A percentile compares a stretch with the other conserved stretches of the same genome.
Evolutionary conservation across 2,329 filamentous ascomycete genomes (phyloP).

Genomic region (Penicillium sp.): DNA sequence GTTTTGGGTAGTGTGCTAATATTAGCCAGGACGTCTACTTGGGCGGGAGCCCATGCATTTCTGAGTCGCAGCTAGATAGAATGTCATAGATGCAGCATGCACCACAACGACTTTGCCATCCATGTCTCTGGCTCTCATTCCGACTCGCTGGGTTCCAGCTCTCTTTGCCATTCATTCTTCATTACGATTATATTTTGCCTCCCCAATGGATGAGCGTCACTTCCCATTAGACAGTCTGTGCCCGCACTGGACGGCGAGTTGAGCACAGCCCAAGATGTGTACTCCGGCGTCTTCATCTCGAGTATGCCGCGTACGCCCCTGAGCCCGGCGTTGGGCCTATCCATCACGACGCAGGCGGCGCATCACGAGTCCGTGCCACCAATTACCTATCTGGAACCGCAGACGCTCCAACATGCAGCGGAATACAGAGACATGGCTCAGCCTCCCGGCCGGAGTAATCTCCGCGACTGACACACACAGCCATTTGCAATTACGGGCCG

Average conservation of each 20-base stretch:
- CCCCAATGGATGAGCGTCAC: background rate
- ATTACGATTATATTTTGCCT: background rate
- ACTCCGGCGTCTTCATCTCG: background rate
- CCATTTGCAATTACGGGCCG: background rate
- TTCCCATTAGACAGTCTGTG: background rate
- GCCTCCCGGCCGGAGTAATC: background rate
- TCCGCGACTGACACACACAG: background rate
- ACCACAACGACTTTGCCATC: background rate
- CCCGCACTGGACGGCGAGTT: background rate
- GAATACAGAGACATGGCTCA: background rate
- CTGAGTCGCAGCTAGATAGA: background rate
- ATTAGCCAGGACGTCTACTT: background rate
- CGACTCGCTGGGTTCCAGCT: constrained; percentile 6
- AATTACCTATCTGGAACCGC: background rate
- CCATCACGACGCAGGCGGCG: constrained; percentile 6
- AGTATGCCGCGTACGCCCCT: background rate
- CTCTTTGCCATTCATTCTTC: background rate
- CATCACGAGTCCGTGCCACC: constrained; percentile 6
- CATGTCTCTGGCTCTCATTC: background rate
- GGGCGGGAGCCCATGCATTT: background rate
- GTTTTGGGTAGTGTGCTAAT: background rate
- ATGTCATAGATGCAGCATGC: background rate
- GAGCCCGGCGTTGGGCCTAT: background rate
- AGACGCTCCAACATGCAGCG: background rate
- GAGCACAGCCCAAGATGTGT: background rate